Base-by-base conservation (phyloP, 257 asterid genomes). In the Perilla frutescens region DNA sequence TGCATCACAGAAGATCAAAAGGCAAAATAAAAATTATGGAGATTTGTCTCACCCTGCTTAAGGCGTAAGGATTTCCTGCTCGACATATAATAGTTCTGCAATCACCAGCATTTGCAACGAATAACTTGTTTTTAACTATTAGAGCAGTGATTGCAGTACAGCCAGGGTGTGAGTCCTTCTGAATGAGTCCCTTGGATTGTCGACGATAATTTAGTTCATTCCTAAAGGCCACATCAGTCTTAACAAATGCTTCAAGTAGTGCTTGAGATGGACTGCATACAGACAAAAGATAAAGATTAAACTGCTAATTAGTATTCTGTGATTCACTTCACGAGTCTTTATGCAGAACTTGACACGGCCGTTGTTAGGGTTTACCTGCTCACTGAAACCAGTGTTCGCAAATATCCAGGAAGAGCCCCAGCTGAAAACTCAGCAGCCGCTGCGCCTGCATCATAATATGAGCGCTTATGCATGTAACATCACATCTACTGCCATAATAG, bases 81-180 rank as follows among this genome's bases (percentile, higher is more conserved):
- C 96, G 96, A 81, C 96, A 90, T 72, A 94, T 57, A 65, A 94
- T 87, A 41, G 92, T 77, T 85, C 95, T 85, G 90, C 99, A 90
- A 72, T 94, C 99, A 11, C 99, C 99, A 65, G 97, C 97, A 88
- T 92, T 94, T 79, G 99, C 99, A 80, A 94, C 92, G 79, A 88
- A 87, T 56, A 91, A 84, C 83, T 82, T 87, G 83, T 88, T 77
- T 81, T 82, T 81, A 68, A 90, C 84, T 62, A 91, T 79, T 66
- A 94, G 87, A 68, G 92, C 85, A 82, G 91, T 83, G 73, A 88
- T 73, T 62, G 96, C 99, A 85, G 98, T 90, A 77, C 99, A 91
- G 70, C 98, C 99, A 81, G 99, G 99, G 82, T 94, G 96, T 70
- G 81, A 83, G 63, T 90, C 89, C 81, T 86, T 94, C 85, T 86